Percentiles rank a stretch among this genome's conserved stretches.
phyloP scores from a whole-genome alignment of 306 rosid species.

The Vachellia collinsii region DNA sequence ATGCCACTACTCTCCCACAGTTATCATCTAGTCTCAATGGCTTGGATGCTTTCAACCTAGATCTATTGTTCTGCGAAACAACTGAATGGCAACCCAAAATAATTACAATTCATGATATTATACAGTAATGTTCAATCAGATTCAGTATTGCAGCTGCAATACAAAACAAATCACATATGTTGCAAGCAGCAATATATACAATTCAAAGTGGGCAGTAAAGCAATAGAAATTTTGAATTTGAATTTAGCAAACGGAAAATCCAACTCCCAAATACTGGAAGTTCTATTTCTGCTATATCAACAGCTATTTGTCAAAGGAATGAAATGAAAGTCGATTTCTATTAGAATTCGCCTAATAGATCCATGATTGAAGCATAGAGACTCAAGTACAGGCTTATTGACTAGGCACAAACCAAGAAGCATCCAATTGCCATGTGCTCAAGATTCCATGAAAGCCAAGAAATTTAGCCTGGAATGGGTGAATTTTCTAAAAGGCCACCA shows the following conservation, averaged over 20 bases:
- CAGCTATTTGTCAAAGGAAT: not conserved
- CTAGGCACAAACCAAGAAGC: not conserved
- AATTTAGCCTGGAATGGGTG: not conserved
- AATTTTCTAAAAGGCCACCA: not conserved
- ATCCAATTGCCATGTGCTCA: not conserved
- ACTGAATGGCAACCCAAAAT: not conserved
- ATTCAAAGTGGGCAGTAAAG: not conserved
- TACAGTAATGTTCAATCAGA: constrained; percentile 1
- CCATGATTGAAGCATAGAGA: not conserved
- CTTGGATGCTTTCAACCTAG: constrained; percentile 57
- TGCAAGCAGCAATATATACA: not conserved
- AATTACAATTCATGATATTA: not conserved
- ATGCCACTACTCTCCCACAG: constrained; percentile 43
- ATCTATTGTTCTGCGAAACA: constrained; percentile 40
- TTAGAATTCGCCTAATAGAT: not conserved
- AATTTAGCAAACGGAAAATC: not conserved
- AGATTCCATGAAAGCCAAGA: not conserved
- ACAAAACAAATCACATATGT: not conserved
- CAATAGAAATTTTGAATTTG: not conserved
- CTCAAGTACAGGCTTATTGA: too few species aligned
- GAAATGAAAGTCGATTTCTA: not conserved
- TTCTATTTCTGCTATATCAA: not conserved
- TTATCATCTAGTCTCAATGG: constrained; percentile 54
- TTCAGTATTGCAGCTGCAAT: not conserved
- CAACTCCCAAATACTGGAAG: not conserved